Percentiles rank a stretch among this genome's conserved stretches.
These are phyloP conservation scores for Piloderma croceum DNA, from an alignment of 768 basidiomycete genomes.

Conservation along the genomic window DNA sequence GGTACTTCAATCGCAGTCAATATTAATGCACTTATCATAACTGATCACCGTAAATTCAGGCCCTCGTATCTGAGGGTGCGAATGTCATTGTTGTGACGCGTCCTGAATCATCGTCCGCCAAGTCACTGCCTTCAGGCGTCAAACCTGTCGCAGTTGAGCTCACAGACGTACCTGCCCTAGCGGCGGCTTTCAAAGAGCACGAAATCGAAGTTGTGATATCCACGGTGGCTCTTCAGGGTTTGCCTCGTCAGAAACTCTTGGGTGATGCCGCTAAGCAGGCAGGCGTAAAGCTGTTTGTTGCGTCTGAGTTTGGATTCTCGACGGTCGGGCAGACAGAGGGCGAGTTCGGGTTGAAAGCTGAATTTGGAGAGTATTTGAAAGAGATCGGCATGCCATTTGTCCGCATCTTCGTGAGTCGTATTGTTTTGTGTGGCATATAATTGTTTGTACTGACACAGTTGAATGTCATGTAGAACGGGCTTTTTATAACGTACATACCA, in stretches of 20 bases:
- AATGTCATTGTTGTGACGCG: slow-evolving; percentile 8
- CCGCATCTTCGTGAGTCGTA: slow-evolving; percentile 29
- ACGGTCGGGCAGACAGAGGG: background rate
- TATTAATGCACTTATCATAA: background rate
- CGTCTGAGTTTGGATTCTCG: slow-evolving; percentile 30
- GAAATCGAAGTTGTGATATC: slow-evolving; percentile 31
- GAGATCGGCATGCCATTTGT: slow-evolving; percentile 24
- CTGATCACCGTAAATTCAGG: background rate
- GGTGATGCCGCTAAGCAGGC: slow-evolving; percentile 33
- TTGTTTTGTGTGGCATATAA: no score
- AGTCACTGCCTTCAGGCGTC: slow-evolving; percentile 12
- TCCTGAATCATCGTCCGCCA: background rate
- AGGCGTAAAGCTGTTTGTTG: slow-evolving; percentile 34
- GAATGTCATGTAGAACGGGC: slow-evolving; percentile 23
- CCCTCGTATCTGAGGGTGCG: background rate
- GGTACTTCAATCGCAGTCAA: slow-evolving; percentile 9
- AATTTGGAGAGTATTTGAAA: slow-evolving; percentile 25
- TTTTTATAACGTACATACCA: slow-evolving; percentile 27
- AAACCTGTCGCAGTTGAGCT: slow-evolving; percentile 25
- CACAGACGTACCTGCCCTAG: slow-evolving; percentile 18
- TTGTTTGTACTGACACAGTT: no score
- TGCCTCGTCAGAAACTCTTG: slow-evolving; percentile 20
- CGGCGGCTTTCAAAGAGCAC: slow-evolving; percentile 25
- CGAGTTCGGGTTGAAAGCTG: no score
- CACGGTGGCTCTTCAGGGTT: slow-evolving; percentile 24